phyloP scores from a whole-genome alignment of 768 basidiomycete species.

The Auriculariales sp. region DNA sequence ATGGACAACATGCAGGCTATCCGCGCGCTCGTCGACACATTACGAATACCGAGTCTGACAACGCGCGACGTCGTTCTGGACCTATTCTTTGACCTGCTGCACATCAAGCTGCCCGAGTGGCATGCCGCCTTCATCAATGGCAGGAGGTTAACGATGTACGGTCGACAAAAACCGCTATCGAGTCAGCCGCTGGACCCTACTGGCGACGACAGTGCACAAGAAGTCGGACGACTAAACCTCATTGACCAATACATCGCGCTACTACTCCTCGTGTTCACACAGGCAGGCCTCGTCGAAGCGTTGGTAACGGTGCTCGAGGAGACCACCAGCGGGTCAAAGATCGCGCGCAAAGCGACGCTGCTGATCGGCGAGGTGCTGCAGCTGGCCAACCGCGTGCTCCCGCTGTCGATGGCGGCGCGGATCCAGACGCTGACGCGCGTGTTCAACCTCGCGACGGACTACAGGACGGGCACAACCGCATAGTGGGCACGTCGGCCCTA shows the following conservation, averaged over 20 bases:
- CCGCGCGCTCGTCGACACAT: conserved; percentile 66
- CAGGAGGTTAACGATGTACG: conserved; percentile 47
- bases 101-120: conserved; percentile 88
- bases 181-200: neutral
- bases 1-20: conserved; percentile 81
- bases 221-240: conserved; percentile 51
- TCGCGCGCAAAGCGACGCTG: conserved; percentile 82
- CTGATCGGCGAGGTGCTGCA: conserved; percentile 85
- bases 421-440: conserved; percentile 82
- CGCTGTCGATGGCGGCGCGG: conserved; percentile 63
- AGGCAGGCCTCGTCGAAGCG: conserved; percentile 83
- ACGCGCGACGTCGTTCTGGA: conserved; percentile 83
- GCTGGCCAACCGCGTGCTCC: conserved; percentile 76
- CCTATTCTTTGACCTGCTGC: conserved; percentile 85
- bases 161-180: conserved; percentile 5
- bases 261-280: conserved; percentile 67
- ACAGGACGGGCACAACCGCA: conserved; percentile 62
- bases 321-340: conserved; percentile 46
- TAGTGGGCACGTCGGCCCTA: conserved; percentile 71
- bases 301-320: conserved; percentile 63
- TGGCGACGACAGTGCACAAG: neutral
- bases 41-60: conserved; percentile 78
- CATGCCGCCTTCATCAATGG: conserved; percentile 86
- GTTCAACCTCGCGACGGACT: conserved; percentile 70
- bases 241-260: conserved; percentile 89